Percentiles rank a stretch among this genome's conserved stretches.
These are phyloP conservation scores for Rhodamnia rubescens DNA, from an alignment of 345 rosid species.

Conservation along the genomic window DNA sequence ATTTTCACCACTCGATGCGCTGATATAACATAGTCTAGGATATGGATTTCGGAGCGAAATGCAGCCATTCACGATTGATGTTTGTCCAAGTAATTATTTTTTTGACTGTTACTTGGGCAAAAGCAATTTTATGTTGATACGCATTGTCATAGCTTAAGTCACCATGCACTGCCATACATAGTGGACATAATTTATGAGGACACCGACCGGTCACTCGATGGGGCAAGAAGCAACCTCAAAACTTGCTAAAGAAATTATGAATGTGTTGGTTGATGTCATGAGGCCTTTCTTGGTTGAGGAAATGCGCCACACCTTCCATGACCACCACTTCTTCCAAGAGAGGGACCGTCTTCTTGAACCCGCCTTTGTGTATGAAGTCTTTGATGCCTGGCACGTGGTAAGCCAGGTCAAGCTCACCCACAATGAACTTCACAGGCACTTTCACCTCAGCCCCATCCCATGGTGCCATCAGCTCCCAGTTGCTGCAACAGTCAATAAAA, in stretches of 20 bases:
- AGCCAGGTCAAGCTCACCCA: conserved; percentile 24
- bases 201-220: background rate
- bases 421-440: conserved; percentile 61
- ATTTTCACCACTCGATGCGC: background rate
- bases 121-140: background rate
- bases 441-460: conserved; percentile 42
- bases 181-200: background rate
- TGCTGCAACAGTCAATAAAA: conserved; percentile 21
- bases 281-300: conserved; percentile 20
- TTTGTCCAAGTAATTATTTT: background rate
- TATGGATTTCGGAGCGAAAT: background rate
- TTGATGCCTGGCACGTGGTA: conserved; percentile 8
- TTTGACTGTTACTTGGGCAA: background rate
- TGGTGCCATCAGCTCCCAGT: conserved; percentile 60
- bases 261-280: conserved; percentile 16
- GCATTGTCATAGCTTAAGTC: background rate
- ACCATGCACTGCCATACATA: background rate
- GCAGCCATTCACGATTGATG: too few species aligned
- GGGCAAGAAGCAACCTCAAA: background rate
- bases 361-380: conserved; percentile 17
- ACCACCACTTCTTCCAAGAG: conserved; percentile 16
- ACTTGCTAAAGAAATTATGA: conserved; percentile 11
- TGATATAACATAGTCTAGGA: background rate
- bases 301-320: conserved; percentile 28
- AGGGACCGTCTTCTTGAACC: conserved; percentile 11